phyloP scores from a whole-genome alignment of 768 basidiomycete genomes.

The Termitomyces heimii region DNA sequence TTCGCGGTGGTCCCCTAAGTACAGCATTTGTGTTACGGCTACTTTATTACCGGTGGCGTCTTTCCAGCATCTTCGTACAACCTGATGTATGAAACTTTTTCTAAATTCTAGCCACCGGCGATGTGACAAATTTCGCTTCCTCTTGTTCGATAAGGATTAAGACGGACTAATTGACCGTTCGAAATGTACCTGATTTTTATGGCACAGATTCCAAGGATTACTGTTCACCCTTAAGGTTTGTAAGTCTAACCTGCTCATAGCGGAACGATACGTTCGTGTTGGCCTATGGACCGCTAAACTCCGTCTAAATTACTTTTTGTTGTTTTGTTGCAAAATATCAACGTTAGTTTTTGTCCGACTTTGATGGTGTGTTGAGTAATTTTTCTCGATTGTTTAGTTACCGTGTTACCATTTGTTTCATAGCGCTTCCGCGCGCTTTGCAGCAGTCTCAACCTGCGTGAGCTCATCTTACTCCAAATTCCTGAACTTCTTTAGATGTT shows the following conservation, averaged over 20 bases:
- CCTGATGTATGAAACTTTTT: not conserved
- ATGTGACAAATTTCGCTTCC: not conserved
- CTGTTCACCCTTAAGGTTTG: not conserved
- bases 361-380: not conserved
- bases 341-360: not conserved
- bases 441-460: not conserved
- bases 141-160: not conserved
- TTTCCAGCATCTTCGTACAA: slow-evolving; percentile 1
- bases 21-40: slow-evolving; percentile 4
- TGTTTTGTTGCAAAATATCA: not conserved
- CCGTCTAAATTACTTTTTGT: not conserved
- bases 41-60: slow-evolving; percentile 9
- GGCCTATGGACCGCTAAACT: not conserved
- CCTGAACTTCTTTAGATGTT: not conserved
- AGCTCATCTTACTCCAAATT: not conserved
- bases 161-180: not conserved
- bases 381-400: not conserved
- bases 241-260: not conserved
- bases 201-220: not conserved
- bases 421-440: not conserved
- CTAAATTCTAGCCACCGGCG: not conserved
- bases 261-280: not conserved
- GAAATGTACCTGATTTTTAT: not conserved
- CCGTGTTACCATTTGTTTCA: not conserved
- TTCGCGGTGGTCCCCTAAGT: slow-evolving; percentile 3